Base-by-base conservation (phyloP, 768 basidiomycete species). In the Auriscalpium orientale region DNA sequence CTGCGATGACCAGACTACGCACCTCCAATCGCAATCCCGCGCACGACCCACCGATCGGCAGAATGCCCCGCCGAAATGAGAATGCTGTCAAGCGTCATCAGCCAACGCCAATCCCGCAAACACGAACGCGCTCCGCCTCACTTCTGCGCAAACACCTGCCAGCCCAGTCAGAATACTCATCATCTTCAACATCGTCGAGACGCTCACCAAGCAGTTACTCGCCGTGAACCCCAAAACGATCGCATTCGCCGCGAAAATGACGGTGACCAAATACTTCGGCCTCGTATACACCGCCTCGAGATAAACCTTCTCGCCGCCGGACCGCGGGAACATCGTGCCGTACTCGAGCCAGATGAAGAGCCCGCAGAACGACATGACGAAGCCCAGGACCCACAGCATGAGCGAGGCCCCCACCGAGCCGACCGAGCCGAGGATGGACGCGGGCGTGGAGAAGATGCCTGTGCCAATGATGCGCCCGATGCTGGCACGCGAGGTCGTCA, bases 361-460 rank as follows among this genome's bases (percentile, higher is more conserved):
- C 0, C 81, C 81, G 53, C 79, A 83, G 58, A 78, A 79, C 0
- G 81, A 82, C 2, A 84, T 72, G 1, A 76, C 60, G 61, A 83
- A 81, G 4, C 82, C 83, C 20, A 83, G 76, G 1, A 83, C 77
- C 83, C 82, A 84, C 18, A 83, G 76, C 76, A 84, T 76, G 49
- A 84, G 68, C 0, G 81, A 82, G 1, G 82, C 81, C 18, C 82
- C 83, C 16, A 83, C 69, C 7, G 80, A 82, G 12, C 77, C 78
- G 0, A 83, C 82, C 0, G 79, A 78, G 0, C 67, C 71, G 34
- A 84, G 73, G 61, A 84, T 83, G 0, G 78, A 79, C 0, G 81
- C 81, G 0, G 82, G 83, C 0, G 82, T 83, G 1, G 80, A 80
- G 68, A 83, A 84, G 57, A 84, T 83, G n/a, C 81, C 82, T 0